A percentile compares a stretch with the other conserved stretches of the same genome.
These are phyloP conservation scores for Pythium aquatile DNA, from an alignment of 352 stramenopile species.

Conservation along the genomic window DNA sequence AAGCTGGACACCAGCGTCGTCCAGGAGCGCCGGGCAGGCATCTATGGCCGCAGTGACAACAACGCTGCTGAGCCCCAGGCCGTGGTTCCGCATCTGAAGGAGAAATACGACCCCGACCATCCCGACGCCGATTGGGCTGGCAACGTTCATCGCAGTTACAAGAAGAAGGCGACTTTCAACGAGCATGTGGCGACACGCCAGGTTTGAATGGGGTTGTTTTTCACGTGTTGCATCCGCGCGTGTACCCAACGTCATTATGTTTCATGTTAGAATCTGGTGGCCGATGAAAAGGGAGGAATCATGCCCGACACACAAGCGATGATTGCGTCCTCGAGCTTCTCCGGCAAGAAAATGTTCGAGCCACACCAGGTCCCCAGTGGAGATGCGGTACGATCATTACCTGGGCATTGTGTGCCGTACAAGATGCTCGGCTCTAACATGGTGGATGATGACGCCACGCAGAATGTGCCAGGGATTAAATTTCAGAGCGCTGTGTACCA, in stretches of 20 bases:
- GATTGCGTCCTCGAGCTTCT: slow-evolving; percentile 21
- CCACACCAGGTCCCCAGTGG: slow-evolving; percentile 35
- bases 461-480: slow-evolving; percentile 48
- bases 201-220: not conserved
- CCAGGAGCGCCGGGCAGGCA: slow-evolving; percentile 1
- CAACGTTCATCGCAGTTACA: slow-evolving; percentile 59
- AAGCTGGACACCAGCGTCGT: slow-evolving; percentile 30
- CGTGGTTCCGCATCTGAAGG: slow-evolving; percentile 47
- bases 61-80: slow-evolving; percentile 10
- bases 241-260: not conserved
- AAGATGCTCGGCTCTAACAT: not conserved
- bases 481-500: slow-evolving; percentile 75
- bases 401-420: too few species aligned
- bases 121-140: slow-evolving; percentile 75
- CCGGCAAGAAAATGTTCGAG: slow-evolving; percentile 62
- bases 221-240: not conserved
- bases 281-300: slow-evolving; percentile 56
- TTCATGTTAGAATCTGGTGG: slow-evolving; percentile 40
- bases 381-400: slow-evolving; percentile 24
- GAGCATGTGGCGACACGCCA: slow-evolving; percentile 19
- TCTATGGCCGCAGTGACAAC: slow-evolving; percentile 6
- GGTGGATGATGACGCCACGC: not conserved
- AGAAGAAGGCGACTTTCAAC: slow-evolving; percentile 39
- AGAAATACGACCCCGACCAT: slow-evolving; percentile 76
- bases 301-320: slow-evolving; percentile 36